These are phyloP conservation scores for Linnemannia exigua DNA, from an alignment of 192 early-diverging fungal genomes.

Conservation along the genomic window DNA sequence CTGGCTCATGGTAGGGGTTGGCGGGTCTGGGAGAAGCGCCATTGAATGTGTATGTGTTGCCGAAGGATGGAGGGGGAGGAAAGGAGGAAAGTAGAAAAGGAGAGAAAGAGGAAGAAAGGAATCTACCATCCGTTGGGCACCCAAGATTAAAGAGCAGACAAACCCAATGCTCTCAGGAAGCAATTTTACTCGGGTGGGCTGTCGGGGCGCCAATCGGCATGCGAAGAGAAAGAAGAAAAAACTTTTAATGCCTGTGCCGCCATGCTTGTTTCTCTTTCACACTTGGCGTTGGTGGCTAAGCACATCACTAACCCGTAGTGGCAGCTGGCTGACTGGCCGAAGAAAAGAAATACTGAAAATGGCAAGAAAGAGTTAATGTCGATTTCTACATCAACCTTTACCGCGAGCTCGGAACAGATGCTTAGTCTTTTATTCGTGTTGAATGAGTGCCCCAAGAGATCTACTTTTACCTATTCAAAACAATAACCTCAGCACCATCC, in stretches of 20 bases:
- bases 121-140: not conserved
- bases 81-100: not conserved
- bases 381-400: no score
- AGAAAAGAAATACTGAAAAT: no score
- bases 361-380: no score
- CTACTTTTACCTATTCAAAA: conserved; percentile 44
- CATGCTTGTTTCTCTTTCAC: not conserved
- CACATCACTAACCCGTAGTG: no score
- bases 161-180: not conserved
- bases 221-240: not conserved
- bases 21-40: not conserved
- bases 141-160: not conserved
- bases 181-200: not conserved
- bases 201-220: not conserved
- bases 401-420: not conserved
- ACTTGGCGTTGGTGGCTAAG: not conserved
- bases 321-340: no score
- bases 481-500: conserved; percentile 60
- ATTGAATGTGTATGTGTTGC: not conserved
- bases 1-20: not conserved
- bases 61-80: not conserved
- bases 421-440: not conserved
- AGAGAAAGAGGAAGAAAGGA: not conserved
- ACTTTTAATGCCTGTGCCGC: not conserved
- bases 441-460: not conserved